A percentile compares a stretch with the other conserved stretches of the same genome.
phyloP scores from a whole-genome alignment of 1,284 basidiomycete genomes.

The Rhodotorula sp. region DNA sequence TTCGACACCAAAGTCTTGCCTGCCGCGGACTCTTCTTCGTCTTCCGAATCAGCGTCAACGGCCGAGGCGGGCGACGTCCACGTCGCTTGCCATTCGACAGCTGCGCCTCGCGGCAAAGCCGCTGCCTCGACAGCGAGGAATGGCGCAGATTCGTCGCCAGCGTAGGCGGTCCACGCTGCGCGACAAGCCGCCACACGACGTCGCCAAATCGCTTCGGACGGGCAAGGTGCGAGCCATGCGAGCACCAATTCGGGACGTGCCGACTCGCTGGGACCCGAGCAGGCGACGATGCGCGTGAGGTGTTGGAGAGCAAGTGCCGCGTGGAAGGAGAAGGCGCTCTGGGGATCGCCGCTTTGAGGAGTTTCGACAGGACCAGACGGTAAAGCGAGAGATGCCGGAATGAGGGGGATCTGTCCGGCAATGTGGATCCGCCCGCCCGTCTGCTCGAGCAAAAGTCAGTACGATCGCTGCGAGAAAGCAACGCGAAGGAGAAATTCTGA shows the following conservation, averaged over 20 bases:
- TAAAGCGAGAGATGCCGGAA: constrained; percentile 71
- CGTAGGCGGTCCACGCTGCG: constrained; percentile 7
- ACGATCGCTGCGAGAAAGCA: background rate
- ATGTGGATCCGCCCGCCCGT: constrained; percentile 72
- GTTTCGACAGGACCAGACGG: constrained; percentile 49
- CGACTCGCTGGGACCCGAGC: background rate
- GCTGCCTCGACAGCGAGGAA: constrained; percentile 67
- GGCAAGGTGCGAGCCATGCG: constrained; percentile 1
- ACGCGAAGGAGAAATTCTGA: background rate
- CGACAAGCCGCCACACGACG: background rate
- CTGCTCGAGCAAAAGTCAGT: constrained; percentile 51
- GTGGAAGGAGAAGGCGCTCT: constrained; percentile 45
- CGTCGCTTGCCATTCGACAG: constrained; percentile 56
- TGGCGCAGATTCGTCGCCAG: constrained; percentile 48
- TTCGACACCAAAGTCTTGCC: no score
- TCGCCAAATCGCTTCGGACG: background rate
- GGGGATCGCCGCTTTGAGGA: constrained; percentile 42
- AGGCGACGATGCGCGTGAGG: constrained; percentile 13
- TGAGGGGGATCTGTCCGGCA: constrained; percentile 91
- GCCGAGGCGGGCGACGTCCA: constrained; percentile 47
- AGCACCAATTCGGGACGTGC: background rate
- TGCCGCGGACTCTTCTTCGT: background rate
- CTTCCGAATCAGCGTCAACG: constrained; percentile 8
- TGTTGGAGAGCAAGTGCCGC: constrained; percentile 31
- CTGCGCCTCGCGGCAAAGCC: constrained; percentile 71